Evolutionary conservation across 257 asterid species (phyloP).

Genomic region (Marsdenia floribunda): DNA sequence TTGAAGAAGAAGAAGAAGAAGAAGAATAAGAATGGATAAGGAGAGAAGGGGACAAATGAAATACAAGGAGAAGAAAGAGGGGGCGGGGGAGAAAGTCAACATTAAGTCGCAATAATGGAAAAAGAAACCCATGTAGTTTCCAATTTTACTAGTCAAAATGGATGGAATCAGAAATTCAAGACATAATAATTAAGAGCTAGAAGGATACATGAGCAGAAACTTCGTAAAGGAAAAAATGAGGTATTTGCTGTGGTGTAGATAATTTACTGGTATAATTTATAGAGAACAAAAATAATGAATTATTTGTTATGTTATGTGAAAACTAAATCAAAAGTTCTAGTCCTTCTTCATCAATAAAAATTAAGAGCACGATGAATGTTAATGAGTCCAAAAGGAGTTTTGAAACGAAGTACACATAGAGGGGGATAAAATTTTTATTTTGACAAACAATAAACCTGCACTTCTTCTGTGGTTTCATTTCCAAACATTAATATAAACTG

Average conservation of each 20-base stretch:
- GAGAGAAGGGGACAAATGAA: not conserved
- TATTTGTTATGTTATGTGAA: not conserved
- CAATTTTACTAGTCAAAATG: no score
- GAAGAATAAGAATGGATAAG: not conserved
- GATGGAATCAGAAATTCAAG: not conserved
- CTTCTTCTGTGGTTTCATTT: no score
- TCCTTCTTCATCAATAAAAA: no score
- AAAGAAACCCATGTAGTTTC: not conserved
- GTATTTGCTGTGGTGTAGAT: no score
- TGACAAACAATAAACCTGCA: no score
- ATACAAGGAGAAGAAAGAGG: not conserved
- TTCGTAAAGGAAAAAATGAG: not conserved
- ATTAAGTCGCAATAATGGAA: not conserved
- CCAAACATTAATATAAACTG: no score
- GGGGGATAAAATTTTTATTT: no score
- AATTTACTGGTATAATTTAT: no score
- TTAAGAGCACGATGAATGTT: no score
- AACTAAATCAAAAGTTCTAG: no score
- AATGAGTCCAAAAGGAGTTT: no score
- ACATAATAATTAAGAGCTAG: not conserved
- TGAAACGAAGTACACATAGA: no score
- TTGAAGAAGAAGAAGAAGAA: not conserved
- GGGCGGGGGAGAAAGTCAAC: not conserved
- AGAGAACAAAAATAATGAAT: not conserved
- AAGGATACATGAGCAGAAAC: not conserved